phyloP scores from a whole-genome alignment of 352 stramenopile species.

The Phytophthora pseudosyringae region DNA sequence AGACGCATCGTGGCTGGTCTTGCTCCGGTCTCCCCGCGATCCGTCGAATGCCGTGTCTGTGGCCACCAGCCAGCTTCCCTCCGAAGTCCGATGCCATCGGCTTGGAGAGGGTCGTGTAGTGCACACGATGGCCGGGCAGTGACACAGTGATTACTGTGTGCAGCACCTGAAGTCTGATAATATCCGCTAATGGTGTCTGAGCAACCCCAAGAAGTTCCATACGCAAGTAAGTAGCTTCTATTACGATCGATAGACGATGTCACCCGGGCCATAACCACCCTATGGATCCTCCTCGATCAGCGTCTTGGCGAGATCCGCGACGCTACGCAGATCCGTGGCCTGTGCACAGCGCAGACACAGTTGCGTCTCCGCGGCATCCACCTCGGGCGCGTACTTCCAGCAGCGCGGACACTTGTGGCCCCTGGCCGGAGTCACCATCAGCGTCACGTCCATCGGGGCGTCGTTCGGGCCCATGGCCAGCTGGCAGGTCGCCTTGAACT shows the following conservation, averaged over 20 bases:
- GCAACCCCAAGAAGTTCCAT: too few relatives aligned
- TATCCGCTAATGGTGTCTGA: too few relatives aligned
- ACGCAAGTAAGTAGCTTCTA: neutral
- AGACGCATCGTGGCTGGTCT: constrained; percentile 54
- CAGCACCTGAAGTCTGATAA: too few relatives aligned
- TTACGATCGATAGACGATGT: neutral
- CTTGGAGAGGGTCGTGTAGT: too few relatives aligned
- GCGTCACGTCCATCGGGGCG: constrained; percentile 52
- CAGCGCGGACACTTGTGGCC: constrained; percentile 90
- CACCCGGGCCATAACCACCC: neutral
- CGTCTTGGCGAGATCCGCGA: constrained; percentile 51
- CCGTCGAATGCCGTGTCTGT: constrained; percentile 5
- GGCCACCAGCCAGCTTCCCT: too few relatives aligned
- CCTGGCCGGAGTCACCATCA: constrained; percentile 64
- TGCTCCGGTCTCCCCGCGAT: constrained; percentile 25
- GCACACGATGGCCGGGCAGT: too few relatives aligned
- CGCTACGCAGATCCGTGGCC: constrained; percentile 54
- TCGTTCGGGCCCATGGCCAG: constrained; percentile 44
- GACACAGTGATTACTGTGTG: too few relatives aligned
- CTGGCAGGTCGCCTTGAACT: constrained; percentile 42
- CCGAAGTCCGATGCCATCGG: too few relatives aligned
- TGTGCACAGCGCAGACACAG: constrained; percentile 62
- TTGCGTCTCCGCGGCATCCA: constrained; percentile 57
- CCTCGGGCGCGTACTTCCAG: constrained; percentile 83
- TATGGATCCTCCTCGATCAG: constrained; percentile 50